phyloP scores from a whole-genome alignment of 306 rosid species.

The Prinsepia uniflora region DNA sequence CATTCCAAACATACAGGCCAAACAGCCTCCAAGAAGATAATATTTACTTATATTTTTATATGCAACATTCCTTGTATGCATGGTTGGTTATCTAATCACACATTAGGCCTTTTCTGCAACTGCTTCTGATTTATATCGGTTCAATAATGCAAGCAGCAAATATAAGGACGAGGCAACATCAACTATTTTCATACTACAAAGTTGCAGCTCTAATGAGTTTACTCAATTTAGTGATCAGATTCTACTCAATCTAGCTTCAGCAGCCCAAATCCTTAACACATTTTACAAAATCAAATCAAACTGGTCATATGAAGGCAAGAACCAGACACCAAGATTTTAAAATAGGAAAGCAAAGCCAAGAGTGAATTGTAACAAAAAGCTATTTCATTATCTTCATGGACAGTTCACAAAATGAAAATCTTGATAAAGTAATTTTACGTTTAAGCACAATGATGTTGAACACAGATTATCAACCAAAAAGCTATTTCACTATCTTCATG shows the following conservation, averaged over 20 bases:
- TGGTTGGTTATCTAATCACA: background rate
- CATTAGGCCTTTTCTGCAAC: background rate
- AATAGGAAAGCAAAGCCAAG: background rate
- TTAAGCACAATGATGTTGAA: background rate
- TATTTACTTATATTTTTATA: background rate
- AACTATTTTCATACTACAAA: background rate
- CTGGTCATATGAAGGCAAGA: background rate
- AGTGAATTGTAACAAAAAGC: background rate
- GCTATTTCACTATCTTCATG: no score
- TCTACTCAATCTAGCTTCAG: background rate
- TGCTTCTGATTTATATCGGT: background rate
- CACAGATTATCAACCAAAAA: background rate
- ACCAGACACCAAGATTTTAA: no score
- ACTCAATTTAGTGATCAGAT: background rate
- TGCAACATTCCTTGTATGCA: background rate
- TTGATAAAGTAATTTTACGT: background rate
- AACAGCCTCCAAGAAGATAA: background rate
- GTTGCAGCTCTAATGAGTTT: background rate
- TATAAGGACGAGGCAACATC: background rate
- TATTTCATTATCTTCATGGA: background rate
- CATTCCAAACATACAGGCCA: background rate
- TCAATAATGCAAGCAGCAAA: background rate
- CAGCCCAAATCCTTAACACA: background rate
- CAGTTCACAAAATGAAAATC: conserved; percentile 3
- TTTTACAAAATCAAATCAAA: background rate